Conservation (phyloP, 1,139 yeast genomes). For the Protomyces inouyei region DNA sequence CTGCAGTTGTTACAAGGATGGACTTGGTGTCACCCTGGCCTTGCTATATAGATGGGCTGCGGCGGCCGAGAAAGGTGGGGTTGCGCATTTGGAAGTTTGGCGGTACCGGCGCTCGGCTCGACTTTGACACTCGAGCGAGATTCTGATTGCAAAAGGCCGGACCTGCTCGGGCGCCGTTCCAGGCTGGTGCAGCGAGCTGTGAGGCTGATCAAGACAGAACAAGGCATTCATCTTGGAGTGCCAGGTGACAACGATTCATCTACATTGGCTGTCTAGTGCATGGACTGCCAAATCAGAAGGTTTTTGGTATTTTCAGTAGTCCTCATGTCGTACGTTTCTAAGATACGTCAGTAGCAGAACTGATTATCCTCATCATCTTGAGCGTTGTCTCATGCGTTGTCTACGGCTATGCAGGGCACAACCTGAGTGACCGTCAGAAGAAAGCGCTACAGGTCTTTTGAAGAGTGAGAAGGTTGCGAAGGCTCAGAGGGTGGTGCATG, state of each 20-base stretch:
- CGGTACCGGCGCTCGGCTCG: neutral
- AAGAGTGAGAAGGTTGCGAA: neutral
- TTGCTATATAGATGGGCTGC: neutral
- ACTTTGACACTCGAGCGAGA: too few relatives aligned
- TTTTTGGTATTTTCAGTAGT: slow-evolving; percentile 1
- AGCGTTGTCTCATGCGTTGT: neutral
- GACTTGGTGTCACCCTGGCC: neutral
- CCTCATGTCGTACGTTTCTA: neutral
- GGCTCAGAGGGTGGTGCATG: slow-evolving; percentile 4
- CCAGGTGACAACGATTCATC: too few relatives aligned
- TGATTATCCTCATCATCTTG: slow-evolving; percentile 1
- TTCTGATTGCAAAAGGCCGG: too few relatives aligned
- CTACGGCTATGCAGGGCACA: neutral
- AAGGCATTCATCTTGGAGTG: too few relatives aligned
- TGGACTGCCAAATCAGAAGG: neutral
- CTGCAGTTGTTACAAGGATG: neutral
- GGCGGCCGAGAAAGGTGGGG: neutral
- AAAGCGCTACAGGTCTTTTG: neutral
- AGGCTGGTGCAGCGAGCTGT: too few relatives aligned
- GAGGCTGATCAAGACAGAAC: too few relatives aligned
- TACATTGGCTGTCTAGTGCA: too few relatives aligned
- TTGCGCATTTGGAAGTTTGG: neutral
- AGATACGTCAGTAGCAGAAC: slow-evolving; percentile 2
- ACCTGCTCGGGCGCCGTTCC: too few relatives aligned
- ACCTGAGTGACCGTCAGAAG: neutral